Evolutionary conservation across 1,139 yeast species (phyloP), one percentile per base, ranked within the genome.

Genomic region (Martiniozyma asiatica): DNA sequence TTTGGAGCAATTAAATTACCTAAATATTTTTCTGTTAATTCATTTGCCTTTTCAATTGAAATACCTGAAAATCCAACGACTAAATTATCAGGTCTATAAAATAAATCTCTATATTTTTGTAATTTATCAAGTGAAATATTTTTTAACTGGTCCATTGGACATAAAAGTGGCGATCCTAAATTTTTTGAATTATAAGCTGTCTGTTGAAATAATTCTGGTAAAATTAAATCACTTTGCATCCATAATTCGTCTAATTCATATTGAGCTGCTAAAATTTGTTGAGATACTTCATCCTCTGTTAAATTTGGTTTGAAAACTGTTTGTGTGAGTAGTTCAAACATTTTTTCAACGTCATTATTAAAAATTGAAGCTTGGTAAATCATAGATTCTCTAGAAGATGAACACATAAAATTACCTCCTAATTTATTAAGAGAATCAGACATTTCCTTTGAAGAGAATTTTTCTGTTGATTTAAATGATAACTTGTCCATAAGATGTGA

Each of bases 351-450:
- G 49, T 87, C 95, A 32, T 68, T 57, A 51, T 87, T 85, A 62
- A 89, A 89, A 1, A 85, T 94, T 2, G 94, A 77, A 2, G 96
- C 94, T 54, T 89, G 97, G 53, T 89, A 89, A 59, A 89, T 73
- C 61, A 89, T 68, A 5, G 92, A 71, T 51, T 89, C 98, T 48
- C 98, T 66, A 18, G 93, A 82, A 1, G 95, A 82, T 1, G 94
- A 78, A 49, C 95, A 81, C 73, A 84, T 87, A 55, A 80, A 85
- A 53, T 87, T 89, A 9, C 98, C 98, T 25, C 98, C 98, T 33
- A 89, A 57, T 31, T 73, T 63, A 33, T 84, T 85, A 41, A 89
- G 61, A 22, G 69, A 67, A 42, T 79, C 79, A 44, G 81, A 65
- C 84, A 89, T 81, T 35, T 78, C 68, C 22, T 65, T 56, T 3